Evolutionary conservation across 1,284 basidiomycete genomes (phyloP).

Genomic region (Cutaneotrichosporon sp.): DNA sequence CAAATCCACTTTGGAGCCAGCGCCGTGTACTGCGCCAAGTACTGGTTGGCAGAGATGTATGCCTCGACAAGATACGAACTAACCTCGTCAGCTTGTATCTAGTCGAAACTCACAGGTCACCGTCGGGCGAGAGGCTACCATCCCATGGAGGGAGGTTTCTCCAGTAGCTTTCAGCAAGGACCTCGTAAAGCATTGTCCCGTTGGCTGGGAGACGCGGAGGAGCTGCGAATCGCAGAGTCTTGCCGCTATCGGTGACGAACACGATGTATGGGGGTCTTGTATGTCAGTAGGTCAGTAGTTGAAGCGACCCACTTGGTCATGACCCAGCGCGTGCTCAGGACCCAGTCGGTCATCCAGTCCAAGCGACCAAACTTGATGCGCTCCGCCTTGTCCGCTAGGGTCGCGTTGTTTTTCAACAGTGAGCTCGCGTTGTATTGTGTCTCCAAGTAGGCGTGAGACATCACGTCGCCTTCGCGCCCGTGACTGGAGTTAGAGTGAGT

Average conservation of each 20-base stretch:
- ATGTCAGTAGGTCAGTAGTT: not conserved
- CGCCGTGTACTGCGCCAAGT: slow-evolving; percentile 2
- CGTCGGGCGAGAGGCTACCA: slow-evolving; percentile 31
- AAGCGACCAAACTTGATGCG: slow-evolving; percentile 39
- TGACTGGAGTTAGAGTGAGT: slow-evolving; percentile 22
- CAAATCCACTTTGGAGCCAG: slow-evolving; percentile 33
- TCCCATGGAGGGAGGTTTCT: slow-evolving; percentile 33
- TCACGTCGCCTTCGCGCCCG: slow-evolving; percentile 28
- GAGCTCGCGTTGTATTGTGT: slow-evolving; percentile 35
- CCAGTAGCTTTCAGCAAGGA: slow-evolving; percentile 35
- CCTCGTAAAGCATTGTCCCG: slow-evolving; percentile 29
- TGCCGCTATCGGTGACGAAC: slow-evolving; percentile 37
- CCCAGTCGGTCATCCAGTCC: slow-evolving; percentile 41
- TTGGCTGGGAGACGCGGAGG: slow-evolving; percentile 29
- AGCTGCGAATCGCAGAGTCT: slow-evolving; percentile 37
- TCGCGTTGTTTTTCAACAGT: slow-evolving; percentile 14
- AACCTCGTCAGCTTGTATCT: not conserved
- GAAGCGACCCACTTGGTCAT: slow-evolving; percentile 29
- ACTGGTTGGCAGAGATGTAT: not conserved
- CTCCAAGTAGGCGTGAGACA: slow-evolving; percentile 25
- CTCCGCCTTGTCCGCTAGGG: slow-evolving; percentile 10
- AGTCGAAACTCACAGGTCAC: slow-evolving; percentile 31
- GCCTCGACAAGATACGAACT: slow-evolving; percentile 14
- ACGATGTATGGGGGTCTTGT: slow-evolving; percentile 38
- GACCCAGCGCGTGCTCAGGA: slow-evolving; percentile 40